phyloP scores from a whole-genome alignment of 2,329 filamentous ascomycete genomes.

The Rhytidhysteron rufulum region DNA sequence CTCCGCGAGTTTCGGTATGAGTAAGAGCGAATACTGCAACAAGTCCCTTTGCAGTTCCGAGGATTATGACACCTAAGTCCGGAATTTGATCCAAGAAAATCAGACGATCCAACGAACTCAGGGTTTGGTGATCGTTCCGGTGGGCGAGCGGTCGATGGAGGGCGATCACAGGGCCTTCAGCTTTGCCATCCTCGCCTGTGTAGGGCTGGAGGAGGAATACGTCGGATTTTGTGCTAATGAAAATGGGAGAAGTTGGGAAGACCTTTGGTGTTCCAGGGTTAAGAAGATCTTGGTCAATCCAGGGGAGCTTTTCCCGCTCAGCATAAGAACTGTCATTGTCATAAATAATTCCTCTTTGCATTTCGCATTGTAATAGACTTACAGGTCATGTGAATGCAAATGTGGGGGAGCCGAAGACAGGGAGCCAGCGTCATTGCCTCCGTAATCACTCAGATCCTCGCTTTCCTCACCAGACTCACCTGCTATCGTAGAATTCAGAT shows the following conservation, averaged over 20 bases:
- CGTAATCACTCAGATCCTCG: not conserved
- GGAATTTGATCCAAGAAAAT: slow-evolving; percentile 64
- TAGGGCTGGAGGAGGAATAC: slow-evolving; percentile 41
- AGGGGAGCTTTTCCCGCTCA: not conserved
- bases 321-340: not conserved
- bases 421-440: too few species aligned
- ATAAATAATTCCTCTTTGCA: not conserved
- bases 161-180: slow-evolving; percentile 22
- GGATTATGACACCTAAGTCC: slow-evolving; percentile 65
- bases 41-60: slow-evolving; percentile 64
- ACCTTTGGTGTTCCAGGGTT: not conserved
- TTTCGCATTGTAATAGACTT: too few species aligned
- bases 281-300: not conserved
- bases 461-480: not conserved
- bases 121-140: slow-evolving; percentile 22
- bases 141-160: slow-evolving; percentile 33
- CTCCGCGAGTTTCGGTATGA: slow-evolving; percentile 4
- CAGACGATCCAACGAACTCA: slow-evolving; percentile 45
- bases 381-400: too few species aligned
- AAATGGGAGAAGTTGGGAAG: slow-evolving; percentile 24
- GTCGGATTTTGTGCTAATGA: slow-evolving; percentile 43
- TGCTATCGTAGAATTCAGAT: too few species aligned
- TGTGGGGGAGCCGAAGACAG: too few species aligned
- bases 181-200: slow-evolving; percentile 8
- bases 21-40: slow-evolving; percentile 62